phyloP scores from a whole-genome alignment of 176 grass and related monocot genomes.

The Poa pratensis region DNA sequence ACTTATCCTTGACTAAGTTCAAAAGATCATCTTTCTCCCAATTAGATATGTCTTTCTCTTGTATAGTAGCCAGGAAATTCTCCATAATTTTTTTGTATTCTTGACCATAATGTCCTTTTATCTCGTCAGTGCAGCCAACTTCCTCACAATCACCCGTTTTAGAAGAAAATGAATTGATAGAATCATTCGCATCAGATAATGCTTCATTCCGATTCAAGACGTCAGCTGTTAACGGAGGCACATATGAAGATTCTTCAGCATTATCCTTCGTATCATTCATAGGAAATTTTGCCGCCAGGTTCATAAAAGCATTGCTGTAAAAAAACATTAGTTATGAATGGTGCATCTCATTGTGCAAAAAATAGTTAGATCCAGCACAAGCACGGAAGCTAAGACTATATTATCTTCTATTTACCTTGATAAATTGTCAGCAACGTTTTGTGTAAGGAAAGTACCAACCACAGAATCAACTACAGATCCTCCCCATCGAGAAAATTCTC shows the following conservation, averaged over 20 bases:
- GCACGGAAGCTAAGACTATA: slow-evolving; percentile 29
- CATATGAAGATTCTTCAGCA: slow-evolving; percentile 8
- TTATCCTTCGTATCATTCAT: slow-evolving; percentile 7
- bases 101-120: slow-evolving; percentile 36
- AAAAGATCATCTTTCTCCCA: slow-evolving; percentile 42
- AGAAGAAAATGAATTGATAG: slow-evolving; percentile 7
- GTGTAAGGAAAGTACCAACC: slow-evolving; percentile 60
- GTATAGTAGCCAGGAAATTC: slow-evolving; percentile 44
- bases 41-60: slow-evolving; percentile 45
- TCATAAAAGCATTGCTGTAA: slow-evolving; percentile 57
- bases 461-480: slow-evolving; percentile 58
- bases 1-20: slow-evolving; percentile 47
- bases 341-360: background rate
- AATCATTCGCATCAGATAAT: slow-evolving; percentile 33
- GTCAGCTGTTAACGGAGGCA: background rate
- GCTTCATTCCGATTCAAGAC: slow-evolving; percentile 9
- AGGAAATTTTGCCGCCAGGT: slow-evolving; percentile 52
- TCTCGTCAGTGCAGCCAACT: background rate
- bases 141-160: slow-evolving; percentile 22
- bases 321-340: slow-evolving; percentile 9
- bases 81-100: slow-evolving; percentile 45
- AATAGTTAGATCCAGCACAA: background rate
- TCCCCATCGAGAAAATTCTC: slow-evolving; percentile 54
- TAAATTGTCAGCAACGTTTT: slow-evolving; percentile 58
- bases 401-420: slow-evolving; percentile 46